Evolutionary conservation across 2,329 filamentous ascomycete species (phyloP).

Genomic region (Clarireedia homoeocarpa): DNA sequence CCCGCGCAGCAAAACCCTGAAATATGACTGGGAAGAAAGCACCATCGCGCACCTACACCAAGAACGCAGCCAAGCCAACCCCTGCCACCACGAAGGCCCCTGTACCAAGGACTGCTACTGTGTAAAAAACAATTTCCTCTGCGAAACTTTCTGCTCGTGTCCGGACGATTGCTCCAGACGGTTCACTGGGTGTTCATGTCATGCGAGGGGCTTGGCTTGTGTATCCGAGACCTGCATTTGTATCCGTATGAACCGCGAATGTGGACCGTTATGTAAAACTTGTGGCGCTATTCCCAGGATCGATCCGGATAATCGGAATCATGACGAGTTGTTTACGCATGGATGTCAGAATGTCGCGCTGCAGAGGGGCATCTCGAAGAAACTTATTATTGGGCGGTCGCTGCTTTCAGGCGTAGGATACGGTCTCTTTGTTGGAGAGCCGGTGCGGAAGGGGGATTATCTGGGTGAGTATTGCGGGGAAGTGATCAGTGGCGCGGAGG

Average conservation of each 20-base stretch:
- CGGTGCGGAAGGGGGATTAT: conserved; percentile 50
- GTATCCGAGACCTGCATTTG: conserved; percentile 60
- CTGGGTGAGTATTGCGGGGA: conserved; percentile 78
- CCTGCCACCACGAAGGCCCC: conserved; percentile 60
- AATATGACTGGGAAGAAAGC: conserved; percentile 18
- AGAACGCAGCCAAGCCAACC: conserved; percentile 37
- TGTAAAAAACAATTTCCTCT: conserved; percentile 52
- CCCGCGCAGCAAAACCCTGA: conserved; percentile 19
- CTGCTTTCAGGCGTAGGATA: conserved; percentile 63
- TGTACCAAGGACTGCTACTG: conserved; percentile 57
- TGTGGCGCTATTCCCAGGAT: conserved; percentile 65
- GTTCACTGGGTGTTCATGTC: conserved; percentile 61
- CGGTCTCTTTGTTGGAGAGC: conserved; percentile 56
- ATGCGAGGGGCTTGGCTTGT: conserved; percentile 51
- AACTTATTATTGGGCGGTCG: conserved; percentile 61
- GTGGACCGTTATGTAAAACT: conserved; percentile 64
- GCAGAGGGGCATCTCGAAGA: conserved; percentile 59
- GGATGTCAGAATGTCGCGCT: conserved; percentile 67
- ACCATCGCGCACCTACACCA: conserved; percentile 23
- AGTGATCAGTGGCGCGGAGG: conserved; percentile 41
- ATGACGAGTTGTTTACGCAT: conserved; percentile 45
- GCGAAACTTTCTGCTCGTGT: conserved; percentile 65
- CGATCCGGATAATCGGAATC: conserved; percentile 58
- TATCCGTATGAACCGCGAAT: conserved; percentile 65
- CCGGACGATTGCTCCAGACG: conserved; percentile 53